Percentiles rank a stretch among this genome's conserved stretches.
Evolutionary conservation across 495 filamentous ascomycete genomes (phyloP).

Genomic region (Cladorrhinum samala): DNA sequence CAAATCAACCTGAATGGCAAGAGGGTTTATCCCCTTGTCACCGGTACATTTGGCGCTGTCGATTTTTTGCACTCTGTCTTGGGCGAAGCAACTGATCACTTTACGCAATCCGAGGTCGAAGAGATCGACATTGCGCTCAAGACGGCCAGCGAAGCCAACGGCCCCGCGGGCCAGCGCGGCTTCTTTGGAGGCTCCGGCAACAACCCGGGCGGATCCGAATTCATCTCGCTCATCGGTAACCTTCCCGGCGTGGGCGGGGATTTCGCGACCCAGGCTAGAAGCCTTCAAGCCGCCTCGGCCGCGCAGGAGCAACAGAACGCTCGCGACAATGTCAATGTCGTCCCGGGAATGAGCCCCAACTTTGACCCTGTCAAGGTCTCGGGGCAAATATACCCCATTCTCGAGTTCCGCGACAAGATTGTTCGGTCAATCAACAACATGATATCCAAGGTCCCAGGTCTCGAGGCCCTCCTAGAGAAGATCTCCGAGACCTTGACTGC

Average conservation of each 20-base stretch:
- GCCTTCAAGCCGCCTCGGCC: slow-evolving; percentile 67
- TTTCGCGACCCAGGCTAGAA: slow-evolving; percentile 68
- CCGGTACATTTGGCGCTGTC: slow-evolving; percentile 85
- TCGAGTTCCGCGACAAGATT: slow-evolving; percentile 89
- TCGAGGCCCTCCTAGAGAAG: slow-evolving; percentile 79
- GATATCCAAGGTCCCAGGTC: slow-evolving; percentile 86
- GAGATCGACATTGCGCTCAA: slow-evolving; percentile 74
- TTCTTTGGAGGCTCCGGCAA: slow-evolving; percentile 30
- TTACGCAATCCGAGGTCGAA: slow-evolving; percentile 91
- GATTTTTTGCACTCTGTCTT: slow-evolving; percentile 97
- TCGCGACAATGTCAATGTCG: slow-evolving; percentile 38
- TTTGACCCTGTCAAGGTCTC: slow-evolving; percentile 80
- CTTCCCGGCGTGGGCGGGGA: slow-evolving; percentile 67
- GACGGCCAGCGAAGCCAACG: slow-evolving; percentile 39
- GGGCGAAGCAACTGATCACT: slow-evolving; percentile 90
- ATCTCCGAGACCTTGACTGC: slow-evolving; percentile 87
- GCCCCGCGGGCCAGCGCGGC: slow-evolving; percentile 32
- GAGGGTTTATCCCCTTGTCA: slow-evolving; percentile 79
- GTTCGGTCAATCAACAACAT: slow-evolving; percentile 74
- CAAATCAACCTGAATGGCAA: slow-evolving; percentile 68
- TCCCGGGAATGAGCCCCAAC: slow-evolving; percentile 64
- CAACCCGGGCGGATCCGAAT: slow-evolving; percentile 41
- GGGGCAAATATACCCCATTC: slow-evolving; percentile 85
- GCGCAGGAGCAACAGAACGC: slow-evolving; percentile 64
- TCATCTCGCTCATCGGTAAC: slow-evolving; percentile 68